phyloP scores from a whole-genome alignment of 495 filamentous ascomycete species.

The Chaetomium cochliodes region DNA sequence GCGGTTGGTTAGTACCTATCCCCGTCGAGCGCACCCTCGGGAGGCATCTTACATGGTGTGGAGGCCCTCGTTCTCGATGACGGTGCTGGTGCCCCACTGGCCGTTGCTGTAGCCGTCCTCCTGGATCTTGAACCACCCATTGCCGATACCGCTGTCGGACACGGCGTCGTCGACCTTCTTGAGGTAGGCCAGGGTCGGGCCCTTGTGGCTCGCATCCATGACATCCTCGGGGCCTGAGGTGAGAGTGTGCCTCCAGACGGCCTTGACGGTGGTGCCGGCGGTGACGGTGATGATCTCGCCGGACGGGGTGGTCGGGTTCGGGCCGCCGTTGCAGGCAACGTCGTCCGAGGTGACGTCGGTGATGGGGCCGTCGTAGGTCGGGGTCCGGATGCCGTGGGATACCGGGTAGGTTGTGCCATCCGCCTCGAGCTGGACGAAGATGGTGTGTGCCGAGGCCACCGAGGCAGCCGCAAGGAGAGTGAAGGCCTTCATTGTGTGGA shows the following conservation, averaged over 20 bases:
- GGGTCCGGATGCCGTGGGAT: constrained; percentile 31
- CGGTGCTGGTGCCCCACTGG: constrained; percentile 45
- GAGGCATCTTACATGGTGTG: constrained; percentile 34
- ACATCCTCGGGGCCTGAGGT: constrained; percentile 44
- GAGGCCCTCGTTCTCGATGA: constrained; percentile 49
- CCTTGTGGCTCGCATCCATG: constrained; percentile 48
- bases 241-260: constrained; percentile 30
- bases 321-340: constrained; percentile 55
- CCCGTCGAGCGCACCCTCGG: too few relatives aligned
- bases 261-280: constrained; percentile 24
- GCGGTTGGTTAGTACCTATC: too few relatives aligned
- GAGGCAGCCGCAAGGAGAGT: constrained; percentile 26
- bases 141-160: constrained; percentile 42
- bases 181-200: constrained; percentile 50
- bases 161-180: constrained; percentile 51
- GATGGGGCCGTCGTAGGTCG: constrained; percentile 47
- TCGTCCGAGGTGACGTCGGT: constrained; percentile 53
- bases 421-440: constrained; percentile 35
- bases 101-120: constrained; percentile 43
- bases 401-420: constrained; percentile 32
- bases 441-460: constrained; percentile 37
- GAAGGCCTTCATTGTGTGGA: constrained; percentile 32
- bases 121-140: constrained; percentile 54
- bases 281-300: constrained; percentile 34
- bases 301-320: constrained; percentile 50